Percentiles rank a stretch among this genome's conserved stretches.
Evolutionary conservation across 2,329 filamentous ascomycete genomes (phyloP).

Genomic region (Acephala macrosclerotiorum): DNA sequence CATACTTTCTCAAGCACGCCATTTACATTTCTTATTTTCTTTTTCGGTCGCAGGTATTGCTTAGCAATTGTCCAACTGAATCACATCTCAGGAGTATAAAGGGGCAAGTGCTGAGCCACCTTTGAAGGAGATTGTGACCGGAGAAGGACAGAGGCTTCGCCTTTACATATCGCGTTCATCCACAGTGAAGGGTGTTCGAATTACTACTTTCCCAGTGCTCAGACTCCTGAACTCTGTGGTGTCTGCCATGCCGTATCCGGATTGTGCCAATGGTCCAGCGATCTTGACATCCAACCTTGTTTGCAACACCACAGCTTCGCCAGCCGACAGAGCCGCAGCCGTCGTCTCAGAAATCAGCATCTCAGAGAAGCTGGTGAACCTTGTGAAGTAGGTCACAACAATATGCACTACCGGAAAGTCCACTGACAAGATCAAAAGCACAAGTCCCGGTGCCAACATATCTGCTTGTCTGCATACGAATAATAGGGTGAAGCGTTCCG

Average conservation of each 20-base stretch:
- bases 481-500: slow-evolving; percentile 71
- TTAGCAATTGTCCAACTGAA: no score
- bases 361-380: slow-evolving; percentile 24
- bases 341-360: slow-evolving; percentile 18
- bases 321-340: slow-evolving; percentile 13
- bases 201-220: background rate
- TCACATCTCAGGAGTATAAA: no score
- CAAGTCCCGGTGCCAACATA: slow-evolving; percentile 29
- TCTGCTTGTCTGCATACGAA: slow-evolving; percentile 54
- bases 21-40: no score
- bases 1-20: background rate
- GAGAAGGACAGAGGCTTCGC: no score
- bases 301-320: slow-evolving; percentile 18
- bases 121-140: background rate
- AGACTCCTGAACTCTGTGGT: background rate
- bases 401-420: background rate
- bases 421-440: slow-evolving; percentile 22
- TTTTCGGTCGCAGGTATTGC: no score
- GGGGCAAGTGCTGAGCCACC: no score
- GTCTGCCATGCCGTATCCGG: slow-evolving; percentile 49
- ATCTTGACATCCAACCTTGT: slow-evolving; percentile 42
- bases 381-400: slow-evolving; percentile 25
- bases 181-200: background rate
- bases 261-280: slow-evolving; percentile 56
- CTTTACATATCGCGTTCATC: no score